Evolutionary conservation across 2,329 filamentous ascomycete species (phyloP).

Genomic region (Boeremia exigua): DNA sequence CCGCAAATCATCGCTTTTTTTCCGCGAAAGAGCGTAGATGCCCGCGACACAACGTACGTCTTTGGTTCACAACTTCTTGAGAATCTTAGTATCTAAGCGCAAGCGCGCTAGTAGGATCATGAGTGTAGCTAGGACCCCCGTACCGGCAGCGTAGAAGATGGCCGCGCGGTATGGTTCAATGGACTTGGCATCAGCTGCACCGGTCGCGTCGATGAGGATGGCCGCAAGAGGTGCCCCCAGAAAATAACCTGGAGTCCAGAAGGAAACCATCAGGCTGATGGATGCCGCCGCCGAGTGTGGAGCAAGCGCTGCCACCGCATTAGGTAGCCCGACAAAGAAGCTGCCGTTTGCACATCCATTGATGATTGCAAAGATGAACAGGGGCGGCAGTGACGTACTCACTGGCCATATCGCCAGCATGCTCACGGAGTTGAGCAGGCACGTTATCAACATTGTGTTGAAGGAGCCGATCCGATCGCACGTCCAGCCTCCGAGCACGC

Average conservation of each 20-base stretch:
- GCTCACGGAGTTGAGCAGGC: conserved; percentile 32
- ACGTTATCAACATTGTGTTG: conserved; percentile 40
- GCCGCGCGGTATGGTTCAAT: conserved; percentile 36
- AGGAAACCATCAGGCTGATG: conserved; percentile 38
- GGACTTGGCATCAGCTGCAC: conserved; percentile 10
- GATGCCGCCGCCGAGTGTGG: conserved; percentile 35
- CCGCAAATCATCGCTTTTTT: too few species aligned
- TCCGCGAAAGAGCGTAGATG: too few species aligned
- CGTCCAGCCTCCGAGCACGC: conserved; percentile 33
- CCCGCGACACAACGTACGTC: too few species aligned
- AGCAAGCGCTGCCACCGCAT: conserved; percentile 36
- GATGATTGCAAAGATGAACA: conserved; percentile 35
- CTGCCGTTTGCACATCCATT: conserved; percentile 41
- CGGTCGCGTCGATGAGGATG: conserved; percentile 33
- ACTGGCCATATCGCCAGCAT: conserved; percentile 44
- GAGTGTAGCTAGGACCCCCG: conserved; percentile 24
- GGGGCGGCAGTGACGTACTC: conserved; percentile 30
- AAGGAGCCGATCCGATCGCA: conserved; percentile 41
- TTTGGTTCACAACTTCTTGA: neutral
- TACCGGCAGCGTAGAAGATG: conserved; percentile 40
- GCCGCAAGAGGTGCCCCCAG: conserved; percentile 39
- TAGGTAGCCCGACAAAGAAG: conserved; percentile 39
- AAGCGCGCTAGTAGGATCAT: neutral
- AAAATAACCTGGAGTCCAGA: conserved; percentile 36
- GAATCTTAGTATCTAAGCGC: neutral